These are phyloP conservation scores for Avena atlantica DNA, from an alignment of 176 grass and related monocot species.

Conservation along the genomic window DNA sequence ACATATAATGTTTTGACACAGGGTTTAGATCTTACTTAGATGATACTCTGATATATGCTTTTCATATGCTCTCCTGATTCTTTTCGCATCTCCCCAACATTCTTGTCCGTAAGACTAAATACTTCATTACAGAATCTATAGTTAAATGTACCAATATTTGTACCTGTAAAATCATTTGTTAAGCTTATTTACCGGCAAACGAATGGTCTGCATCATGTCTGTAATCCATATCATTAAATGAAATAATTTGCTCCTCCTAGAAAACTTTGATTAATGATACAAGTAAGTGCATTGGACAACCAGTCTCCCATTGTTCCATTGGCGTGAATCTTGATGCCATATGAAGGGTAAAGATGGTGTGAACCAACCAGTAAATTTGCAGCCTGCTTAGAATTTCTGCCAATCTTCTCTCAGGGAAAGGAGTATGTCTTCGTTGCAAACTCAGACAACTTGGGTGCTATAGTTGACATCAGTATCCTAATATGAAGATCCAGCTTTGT, in stretches of 20 bases:
- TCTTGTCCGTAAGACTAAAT: background rate
- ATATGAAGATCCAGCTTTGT: constrained; percentile 27
- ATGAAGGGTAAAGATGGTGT: background rate
- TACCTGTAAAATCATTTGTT: background rate
- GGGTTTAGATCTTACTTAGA: constrained; percentile 13
- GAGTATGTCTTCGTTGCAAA: constrained; percentile 97
- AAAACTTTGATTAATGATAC: background rate
- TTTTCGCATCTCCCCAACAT: background rate
- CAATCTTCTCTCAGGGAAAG: constrained; percentile 76
- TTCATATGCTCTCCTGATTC: background rate
- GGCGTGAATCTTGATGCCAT: background rate
- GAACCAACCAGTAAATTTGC: background rate
- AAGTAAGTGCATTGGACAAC: background rate
- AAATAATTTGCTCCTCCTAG: background rate
- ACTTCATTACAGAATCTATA: background rate
- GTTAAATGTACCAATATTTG: background rate
- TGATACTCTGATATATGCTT: background rate
- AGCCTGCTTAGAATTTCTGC: constrained; percentile 33
- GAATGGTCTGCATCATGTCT: background rate
- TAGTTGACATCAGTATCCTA: constrained; percentile 92
- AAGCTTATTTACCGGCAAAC: background rate
- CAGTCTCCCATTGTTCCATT: background rate
- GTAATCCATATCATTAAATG: background rate
- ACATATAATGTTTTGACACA: constrained; percentile 8
- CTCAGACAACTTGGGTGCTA: constrained; percentile 96